These are phyloP conservation scores for Hylodesmum podocarpum DNA, from an alignment of 306 rosid genomes.

Conservation along the genomic window DNA sequence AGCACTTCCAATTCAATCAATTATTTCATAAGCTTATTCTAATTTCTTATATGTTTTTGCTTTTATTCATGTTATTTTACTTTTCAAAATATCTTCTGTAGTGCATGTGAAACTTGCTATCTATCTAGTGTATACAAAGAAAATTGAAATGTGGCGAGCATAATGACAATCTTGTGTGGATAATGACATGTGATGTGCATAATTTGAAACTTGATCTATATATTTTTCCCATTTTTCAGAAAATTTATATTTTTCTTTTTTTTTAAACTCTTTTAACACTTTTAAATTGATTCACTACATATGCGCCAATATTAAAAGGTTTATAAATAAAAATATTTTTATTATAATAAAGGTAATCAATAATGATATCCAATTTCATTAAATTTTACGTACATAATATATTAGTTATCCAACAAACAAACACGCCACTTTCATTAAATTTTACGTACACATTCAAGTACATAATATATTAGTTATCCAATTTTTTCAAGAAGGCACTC, in stretches of 20 bases:
- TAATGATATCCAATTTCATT: conserved; percentile 34
- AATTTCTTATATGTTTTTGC: too few relatives aligned
- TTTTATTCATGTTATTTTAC: too few relatives aligned
- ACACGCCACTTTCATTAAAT: conserved; percentile 35
- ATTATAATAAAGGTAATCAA: background rate
- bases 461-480: too few relatives aligned
- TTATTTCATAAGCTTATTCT: too few relatives aligned
- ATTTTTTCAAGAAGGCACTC: background rate
- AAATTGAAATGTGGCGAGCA: background rate
- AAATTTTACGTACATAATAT: conserved; percentile 46
- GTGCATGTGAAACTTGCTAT: background rate
- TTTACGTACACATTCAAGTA: conserved; percentile 47
- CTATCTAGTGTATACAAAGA: background rate
- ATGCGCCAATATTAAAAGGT: background rate
- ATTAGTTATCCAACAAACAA: background rate
- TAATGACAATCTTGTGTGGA: background rate
- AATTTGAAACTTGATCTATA: too few relatives aligned
- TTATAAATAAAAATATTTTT: too few relatives aligned
- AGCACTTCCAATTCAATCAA: too few relatives aligned
- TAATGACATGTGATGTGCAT: too few relatives aligned
- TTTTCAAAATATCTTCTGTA: background rate
- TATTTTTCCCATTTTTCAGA: too few relatives aligned
- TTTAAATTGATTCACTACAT: background rate
- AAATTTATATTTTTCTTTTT: too few relatives aligned
- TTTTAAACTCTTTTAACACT: background rate